phyloP scores from a whole-genome alignment of 1,139 yeast genomes.

The Meyerozyma sp. region DNA sequence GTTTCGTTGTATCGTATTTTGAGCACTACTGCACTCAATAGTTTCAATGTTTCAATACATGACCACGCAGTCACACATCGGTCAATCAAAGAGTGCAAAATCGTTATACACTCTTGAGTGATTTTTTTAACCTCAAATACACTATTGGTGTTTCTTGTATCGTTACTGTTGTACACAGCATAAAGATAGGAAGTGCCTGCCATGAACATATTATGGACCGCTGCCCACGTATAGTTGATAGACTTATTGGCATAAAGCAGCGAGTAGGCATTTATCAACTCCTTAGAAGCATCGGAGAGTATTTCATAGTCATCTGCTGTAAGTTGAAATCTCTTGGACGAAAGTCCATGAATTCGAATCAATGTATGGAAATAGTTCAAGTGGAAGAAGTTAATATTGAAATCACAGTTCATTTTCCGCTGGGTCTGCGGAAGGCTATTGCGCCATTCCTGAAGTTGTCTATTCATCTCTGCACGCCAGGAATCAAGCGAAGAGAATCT shows the following conservation, averaged over 20 bases:
- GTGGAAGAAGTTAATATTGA: conserved; percentile 62
- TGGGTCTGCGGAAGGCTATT: conserved; percentile 50
- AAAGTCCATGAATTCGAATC: conserved; percentile 67
- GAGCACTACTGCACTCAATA: conserved; percentile 66
- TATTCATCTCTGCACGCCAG: conserved; percentile 54
- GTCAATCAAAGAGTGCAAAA: conserved; percentile 57
- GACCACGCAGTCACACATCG: conserved; percentile 75
- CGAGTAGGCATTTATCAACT: conserved; percentile 59
- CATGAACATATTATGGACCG: conserved; percentile 82
- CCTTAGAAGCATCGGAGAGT: conserved; percentile 62
- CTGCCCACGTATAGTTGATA: conserved; percentile 89
- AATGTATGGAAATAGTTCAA: conserved; percentile 76
- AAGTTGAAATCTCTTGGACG: conserved; percentile 61
- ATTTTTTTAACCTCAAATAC: conserved; percentile 50
- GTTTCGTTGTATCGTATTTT: conserved; percentile 52
- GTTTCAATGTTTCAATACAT: conserved; percentile 68
- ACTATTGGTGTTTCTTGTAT: conserved; percentile 42
- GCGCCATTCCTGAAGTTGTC: conserved; percentile 58
- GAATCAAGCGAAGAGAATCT: conserved; percentile 46
- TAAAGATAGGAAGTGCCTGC: conserved; percentile 84
- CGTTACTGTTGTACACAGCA: conserved; percentile 63
- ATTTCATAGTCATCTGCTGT: conserved; percentile 48
- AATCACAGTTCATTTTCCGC: conserved; percentile 66
- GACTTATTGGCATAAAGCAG: conserved; percentile 50
- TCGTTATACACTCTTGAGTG: conserved; percentile 54